These are phyloP conservation scores for Trametopsis cervina DNA, from an alignment of 768 basidiomycete genomes.

Conservation along the genomic window DNA sequence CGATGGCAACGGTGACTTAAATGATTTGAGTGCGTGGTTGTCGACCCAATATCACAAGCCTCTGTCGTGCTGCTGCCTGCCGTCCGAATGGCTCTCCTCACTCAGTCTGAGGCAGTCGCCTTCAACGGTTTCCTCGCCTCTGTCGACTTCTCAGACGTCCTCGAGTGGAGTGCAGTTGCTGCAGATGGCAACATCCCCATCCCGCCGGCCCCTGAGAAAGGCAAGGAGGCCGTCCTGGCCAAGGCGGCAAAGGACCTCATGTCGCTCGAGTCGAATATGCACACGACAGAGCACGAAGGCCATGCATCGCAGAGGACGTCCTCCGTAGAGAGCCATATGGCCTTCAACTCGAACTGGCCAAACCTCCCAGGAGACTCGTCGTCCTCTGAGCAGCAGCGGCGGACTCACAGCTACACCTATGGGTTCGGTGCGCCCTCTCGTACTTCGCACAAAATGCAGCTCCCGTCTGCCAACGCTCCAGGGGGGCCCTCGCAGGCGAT, in stretches of 20 bases:
- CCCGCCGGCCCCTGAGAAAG: constrained; percentile 35
- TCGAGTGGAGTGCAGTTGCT: constrained; percentile 44
- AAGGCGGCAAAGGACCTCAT: constrained; percentile 84
- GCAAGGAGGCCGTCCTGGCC: constrained; percentile 52
- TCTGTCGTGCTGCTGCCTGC: not conserved
- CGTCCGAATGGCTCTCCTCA: constrained; percentile 49
- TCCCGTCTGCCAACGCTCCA: not conserved
- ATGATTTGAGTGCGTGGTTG: no score
- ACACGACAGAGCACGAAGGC: constrained; percentile 1
- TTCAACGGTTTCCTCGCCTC: constrained; percentile 61
- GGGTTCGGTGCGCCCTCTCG: constrained; percentile 7
- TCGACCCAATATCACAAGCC: not conserved
- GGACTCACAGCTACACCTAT: constrained; percentile 8
- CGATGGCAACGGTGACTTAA: no score
- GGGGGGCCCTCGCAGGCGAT: not conserved
- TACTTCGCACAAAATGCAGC: constrained; percentile 1
- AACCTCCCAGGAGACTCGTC: constrained; percentile 3
- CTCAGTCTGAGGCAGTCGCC: constrained; percentile 57
- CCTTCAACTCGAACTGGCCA: constrained; percentile 7
- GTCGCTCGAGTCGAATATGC: constrained; percentile 43
- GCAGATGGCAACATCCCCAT: constrained; percentile 30
- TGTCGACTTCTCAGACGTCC: constrained; percentile 30
- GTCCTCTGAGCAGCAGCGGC: constrained; percentile 2
- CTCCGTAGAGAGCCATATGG: not conserved
- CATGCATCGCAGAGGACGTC: not conserved